Conservation (phyloP, 257 asterid species). For the Pogostemon cablin region DNA sequence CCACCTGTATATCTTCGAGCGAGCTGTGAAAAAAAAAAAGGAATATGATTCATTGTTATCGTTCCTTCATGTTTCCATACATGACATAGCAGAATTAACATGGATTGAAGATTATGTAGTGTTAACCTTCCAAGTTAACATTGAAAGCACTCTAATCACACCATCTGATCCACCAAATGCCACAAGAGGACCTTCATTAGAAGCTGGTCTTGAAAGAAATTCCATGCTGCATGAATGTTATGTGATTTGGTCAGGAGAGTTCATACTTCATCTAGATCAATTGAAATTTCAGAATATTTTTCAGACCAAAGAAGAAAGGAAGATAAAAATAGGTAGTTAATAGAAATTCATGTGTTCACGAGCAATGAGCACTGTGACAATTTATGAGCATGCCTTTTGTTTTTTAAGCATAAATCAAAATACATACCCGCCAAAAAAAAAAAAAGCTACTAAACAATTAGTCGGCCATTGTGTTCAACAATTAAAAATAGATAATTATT, state of each 20-base stretch:
- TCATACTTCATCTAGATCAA: constrained; percentile 22
- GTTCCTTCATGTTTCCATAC: constrained; percentile 4
- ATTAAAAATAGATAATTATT: constrained; percentile 5
- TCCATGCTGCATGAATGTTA: constrained; percentile 66
- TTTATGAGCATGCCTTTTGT: neutral
- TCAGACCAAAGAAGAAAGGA: neutral
- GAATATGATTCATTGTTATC: constrained; percentile 19
- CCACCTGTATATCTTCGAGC: constrained; percentile 98
- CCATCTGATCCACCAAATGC: constrained; percentile 98
- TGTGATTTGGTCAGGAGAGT: constrained; percentile 28
- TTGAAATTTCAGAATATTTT: constrained; percentile 10
- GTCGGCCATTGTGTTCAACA: constrained; percentile 9
- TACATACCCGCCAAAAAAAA: neutral
- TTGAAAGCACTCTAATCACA: constrained; percentile 92
- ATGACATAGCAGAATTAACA: constrained; percentile 17
- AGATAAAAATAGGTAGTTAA: neutral
- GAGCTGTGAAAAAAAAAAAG: constrained; percentile 54
- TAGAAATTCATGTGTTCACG: neutral
- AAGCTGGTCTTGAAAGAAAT: constrained; percentile 69
- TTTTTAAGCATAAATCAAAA: neutral
- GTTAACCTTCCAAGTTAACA: constrained; percentile 95
- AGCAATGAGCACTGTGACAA: neutral
- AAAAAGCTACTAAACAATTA: neutral
- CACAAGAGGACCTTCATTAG: constrained; percentile 89
- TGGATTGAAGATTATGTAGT: constrained; percentile 27